These are phyloP conservation scores for Lactarius evosmus DNA, from an alignment of 768 basidiomycete species.

Conservation along the genomic window DNA sequence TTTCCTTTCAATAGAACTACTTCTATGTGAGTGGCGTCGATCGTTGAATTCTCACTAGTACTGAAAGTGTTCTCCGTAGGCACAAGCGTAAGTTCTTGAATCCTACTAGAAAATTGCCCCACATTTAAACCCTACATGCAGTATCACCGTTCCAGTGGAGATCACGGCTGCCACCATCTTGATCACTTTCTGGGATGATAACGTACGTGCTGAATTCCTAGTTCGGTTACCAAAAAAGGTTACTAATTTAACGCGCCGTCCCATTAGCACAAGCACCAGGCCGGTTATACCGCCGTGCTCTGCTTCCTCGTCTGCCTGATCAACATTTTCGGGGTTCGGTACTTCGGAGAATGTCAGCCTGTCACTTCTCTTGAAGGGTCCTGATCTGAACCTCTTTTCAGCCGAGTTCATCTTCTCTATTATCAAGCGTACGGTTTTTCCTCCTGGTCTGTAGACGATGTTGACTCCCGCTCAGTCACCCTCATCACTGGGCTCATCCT, in stretches of 20 bases:
- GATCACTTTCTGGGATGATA: conserved; percentile 67
- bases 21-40: conserved; percentile 43
- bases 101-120: background rate
- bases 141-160: conserved; percentile 68
- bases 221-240: background rate
- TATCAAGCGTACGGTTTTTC: conserved; percentile 51
- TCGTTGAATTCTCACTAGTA: background rate
- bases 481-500: conserved; percentile 60
- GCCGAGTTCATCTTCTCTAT: conserved; percentile 67
- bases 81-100: conserved; percentile 34
- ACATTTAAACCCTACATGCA: background rate
- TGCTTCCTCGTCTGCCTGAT: conserved; percentile 54
- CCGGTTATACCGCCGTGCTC: conserved; percentile 58
- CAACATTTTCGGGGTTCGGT: conserved; percentile 72
- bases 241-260: background rate
- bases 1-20: conserved; percentile 42
- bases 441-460: conserved; percentile 15
- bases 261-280: conserved; percentile 45
- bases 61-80: conserved; percentile 20
- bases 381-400: background rate
- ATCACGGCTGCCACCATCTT: conserved; percentile 69
- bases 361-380: background rate
- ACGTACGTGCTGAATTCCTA: conserved; percentile 39
- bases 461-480: conserved; percentile 40
- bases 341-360: conserved; percentile 53